Evolutionary conservation across 2,329 filamentous ascomycete species (phyloP).

Genomic region (Pyrenochaeta sp.): DNA sequence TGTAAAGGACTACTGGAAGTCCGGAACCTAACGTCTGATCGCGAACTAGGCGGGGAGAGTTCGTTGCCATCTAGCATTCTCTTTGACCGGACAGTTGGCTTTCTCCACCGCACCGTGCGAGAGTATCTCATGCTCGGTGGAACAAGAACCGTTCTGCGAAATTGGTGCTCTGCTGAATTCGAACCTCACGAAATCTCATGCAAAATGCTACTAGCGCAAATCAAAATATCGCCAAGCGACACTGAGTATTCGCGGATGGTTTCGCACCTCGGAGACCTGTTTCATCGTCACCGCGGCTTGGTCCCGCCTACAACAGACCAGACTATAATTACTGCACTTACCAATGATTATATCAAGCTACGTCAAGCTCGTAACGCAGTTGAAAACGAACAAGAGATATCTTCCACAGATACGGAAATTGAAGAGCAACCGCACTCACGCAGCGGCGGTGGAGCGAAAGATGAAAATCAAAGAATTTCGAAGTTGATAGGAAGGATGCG

Average conservation of each 20-base stretch:
- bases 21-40: not conserved
- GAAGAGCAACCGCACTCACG: not conserved
- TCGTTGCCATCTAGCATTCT: not conserved
- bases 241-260: not conserved
- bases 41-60: not conserved
- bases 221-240: not conserved
- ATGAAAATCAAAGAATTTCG: not conserved
- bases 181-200: not conserved
- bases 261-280: not conserved
- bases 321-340: not conserved
- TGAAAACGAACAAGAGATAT: not conserved
- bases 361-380: too few relatives aligned
- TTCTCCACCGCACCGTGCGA: slow-evolving; percentile 14
- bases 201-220: not conserved
- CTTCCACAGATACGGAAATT: too few relatives aligned
- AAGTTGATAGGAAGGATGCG: not conserved
- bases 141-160: not conserved
- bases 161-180: not conserved
- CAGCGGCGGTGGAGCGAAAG: not conserved
- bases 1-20: slow-evolving; percentile 5
- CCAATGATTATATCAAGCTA: not conserved
- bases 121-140: slow-evolving; percentile 31
- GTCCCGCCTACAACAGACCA: not conserved
- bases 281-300: not conserved
- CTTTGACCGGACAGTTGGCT: slow-evolving; percentile 7